Evolutionary conservation across 73 alveolate genomes (phyloP).

Genomic region (Durusdinium trenchii): DNA sequence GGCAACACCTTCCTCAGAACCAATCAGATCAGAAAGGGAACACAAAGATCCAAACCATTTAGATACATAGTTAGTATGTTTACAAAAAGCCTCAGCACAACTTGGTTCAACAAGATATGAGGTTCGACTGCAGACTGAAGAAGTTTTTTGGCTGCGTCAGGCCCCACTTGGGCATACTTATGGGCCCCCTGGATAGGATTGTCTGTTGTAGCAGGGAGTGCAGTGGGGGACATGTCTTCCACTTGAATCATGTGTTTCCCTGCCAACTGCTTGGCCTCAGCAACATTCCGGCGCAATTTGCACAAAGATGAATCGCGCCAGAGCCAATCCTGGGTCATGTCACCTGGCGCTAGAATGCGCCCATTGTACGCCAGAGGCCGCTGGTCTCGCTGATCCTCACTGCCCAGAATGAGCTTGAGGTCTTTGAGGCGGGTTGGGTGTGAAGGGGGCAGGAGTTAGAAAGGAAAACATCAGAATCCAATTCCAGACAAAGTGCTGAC

Average conservation of each 20-base stretch:
- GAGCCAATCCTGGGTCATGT: not conserved
- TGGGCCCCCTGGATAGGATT: not conserved
- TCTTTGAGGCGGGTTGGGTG: no score
- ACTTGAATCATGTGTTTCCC: not conserved
- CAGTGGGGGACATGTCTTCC: not conserved
- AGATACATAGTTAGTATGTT: not conserved
- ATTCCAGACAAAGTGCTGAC: not conserved
- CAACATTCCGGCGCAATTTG: not conserved
- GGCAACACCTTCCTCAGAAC: not conserved
- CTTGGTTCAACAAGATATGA: not conserved
- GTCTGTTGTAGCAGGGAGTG: not conserved
- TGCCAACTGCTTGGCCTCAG: not conserved
- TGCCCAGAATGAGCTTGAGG: not conserved
- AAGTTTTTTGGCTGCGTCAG: conserved; percentile 36
- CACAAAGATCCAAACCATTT: not conserved
- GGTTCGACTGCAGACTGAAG: not conserved
- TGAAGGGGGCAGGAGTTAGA: not conserved
- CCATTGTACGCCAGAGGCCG: conserved; percentile 26
- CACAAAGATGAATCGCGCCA: not conserved
- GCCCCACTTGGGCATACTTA: conserved; percentile 3
- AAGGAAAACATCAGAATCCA: not conserved
- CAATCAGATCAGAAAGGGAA: not conserved
- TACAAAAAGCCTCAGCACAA: not conserved
- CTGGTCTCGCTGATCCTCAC: conserved; percentile 29
- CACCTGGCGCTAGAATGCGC: not conserved